Conservation (phyloP, 495 filamentous ascomycete genomes). For the Cladorrhinum samala region DNA sequence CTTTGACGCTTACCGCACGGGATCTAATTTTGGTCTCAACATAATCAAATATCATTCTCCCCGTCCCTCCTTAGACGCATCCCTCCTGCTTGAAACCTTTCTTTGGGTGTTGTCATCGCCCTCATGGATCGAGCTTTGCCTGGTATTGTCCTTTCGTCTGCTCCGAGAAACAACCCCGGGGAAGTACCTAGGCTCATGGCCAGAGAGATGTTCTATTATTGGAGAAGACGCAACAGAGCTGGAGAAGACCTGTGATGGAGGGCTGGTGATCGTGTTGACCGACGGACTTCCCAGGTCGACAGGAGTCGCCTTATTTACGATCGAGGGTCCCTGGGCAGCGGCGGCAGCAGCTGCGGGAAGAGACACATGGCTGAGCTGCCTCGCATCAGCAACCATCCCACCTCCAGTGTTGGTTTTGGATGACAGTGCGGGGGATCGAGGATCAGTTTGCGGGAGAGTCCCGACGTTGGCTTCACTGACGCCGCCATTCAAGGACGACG, state of each 20-base stretch:
- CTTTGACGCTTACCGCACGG: too few relatives aligned
- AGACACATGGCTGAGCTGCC: conserved; percentile 11
- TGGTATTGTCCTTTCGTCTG: conserved; percentile 44
- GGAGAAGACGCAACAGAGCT: conserved; percentile 17
- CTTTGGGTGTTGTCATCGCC: conserved; percentile 18
- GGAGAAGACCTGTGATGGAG: conserved; percentile 16
- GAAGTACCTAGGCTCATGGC: conserved; percentile 62
- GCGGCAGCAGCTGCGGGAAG: neutral
- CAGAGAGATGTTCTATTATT: conserved; percentile 37
- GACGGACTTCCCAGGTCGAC: conserved; percentile 19
- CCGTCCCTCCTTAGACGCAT: neutral
- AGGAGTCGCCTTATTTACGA: conserved; percentile 15
- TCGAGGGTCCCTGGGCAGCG: conserved; percentile 7
- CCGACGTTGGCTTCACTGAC: conserved; percentile 2
- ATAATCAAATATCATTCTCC: too few relatives aligned
- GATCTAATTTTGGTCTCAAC: too few relatives aligned
- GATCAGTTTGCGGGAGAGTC: neutral
- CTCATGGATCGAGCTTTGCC: conserved; percentile 35
- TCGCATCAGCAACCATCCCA: conserved; percentile 18
- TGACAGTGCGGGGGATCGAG: conserved; percentile 26
- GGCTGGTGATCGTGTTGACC: neutral
- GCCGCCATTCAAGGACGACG: neutral
- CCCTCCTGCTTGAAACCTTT: neutral
- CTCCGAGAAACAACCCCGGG: conserved; percentile 63
- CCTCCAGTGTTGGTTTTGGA: conserved; percentile 16